phyloP scores from a whole-genome alignment of 441 rosid genomes.

The Pelargonium myrrhifolium region DNA sequence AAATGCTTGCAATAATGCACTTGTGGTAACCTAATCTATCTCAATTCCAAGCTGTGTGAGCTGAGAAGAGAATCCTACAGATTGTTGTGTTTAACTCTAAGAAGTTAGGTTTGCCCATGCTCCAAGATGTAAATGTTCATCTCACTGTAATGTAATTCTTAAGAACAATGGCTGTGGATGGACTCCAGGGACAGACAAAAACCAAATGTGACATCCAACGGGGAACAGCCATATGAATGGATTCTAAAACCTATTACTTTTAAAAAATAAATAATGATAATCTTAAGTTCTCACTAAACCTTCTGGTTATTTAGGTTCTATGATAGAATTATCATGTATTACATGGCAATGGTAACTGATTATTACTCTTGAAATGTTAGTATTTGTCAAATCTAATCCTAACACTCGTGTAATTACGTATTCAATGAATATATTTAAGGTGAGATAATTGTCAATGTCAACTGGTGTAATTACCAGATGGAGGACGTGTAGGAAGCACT shows the following conservation, averaged over 20 bases:
- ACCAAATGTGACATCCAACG: no score
- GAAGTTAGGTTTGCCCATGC: no score
- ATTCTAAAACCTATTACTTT: neutral
- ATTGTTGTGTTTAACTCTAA: no score
- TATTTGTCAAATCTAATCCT: neutral
- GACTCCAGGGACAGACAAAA: no score
- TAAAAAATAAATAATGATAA: no score
- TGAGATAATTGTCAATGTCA: neutral
- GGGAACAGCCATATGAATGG: neutral
- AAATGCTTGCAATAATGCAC: neutral
- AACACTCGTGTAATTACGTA: neutral
- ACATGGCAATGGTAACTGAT: neutral
- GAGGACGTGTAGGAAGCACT: conserved; percentile 65
- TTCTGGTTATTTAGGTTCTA: neutral
- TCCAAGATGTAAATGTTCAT: no score
- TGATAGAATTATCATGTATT: neutral
- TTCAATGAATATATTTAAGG: neutral
- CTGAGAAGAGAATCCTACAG: no score
- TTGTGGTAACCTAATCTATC: no score
- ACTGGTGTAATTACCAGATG: conserved; percentile 44
- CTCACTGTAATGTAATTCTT: no score
- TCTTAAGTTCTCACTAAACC: neutral
- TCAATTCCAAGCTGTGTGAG: no score
- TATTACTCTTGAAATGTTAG: neutral
- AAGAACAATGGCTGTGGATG: no score